Base-by-base conservation (phyloP, 2,329 filamentous ascomycete genomes). In the Taxawa tesnikishii region DNA sequence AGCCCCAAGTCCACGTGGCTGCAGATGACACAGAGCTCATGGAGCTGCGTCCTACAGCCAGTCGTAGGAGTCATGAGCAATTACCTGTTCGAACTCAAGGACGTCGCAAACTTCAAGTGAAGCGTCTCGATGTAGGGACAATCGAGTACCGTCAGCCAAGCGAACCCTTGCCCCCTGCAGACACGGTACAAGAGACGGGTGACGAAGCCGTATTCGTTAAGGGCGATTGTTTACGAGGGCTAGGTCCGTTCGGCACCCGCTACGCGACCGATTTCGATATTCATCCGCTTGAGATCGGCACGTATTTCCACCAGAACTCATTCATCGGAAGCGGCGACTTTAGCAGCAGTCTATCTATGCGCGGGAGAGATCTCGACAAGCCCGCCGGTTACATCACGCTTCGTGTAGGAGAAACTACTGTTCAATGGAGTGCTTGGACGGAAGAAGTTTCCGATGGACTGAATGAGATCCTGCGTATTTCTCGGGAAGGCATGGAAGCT, bases 311-410 rank as follows among this genome's bases (percentile, higher is more conserved):
- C 38, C 50, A 62, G 26, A 59, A 55, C 28, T 73, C 70, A 4
- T 70, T 76, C 37, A 56, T 76, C 36, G 72, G 73, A 16, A 70
- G 68, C 41, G 69, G 68, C 3, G 63, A 68, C 15, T 62, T 76
- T 28, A 46, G 51, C 11, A 57, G 55, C 21, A 62, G 62, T 21
- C 41, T 75, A 4, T 39, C 51, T 8, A 12, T 67, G 8, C 30
- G 34, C 13, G 41, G 48, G 5, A 52, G 64, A 25, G 16, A 55
- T 75, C 24, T 67, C 72, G 3, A 54, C 73, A 8, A 79, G 78
- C 44, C 47, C 72, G 2, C 54, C 79, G 28, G 62, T 63, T 13
- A 39, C 62, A 49, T 55, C 31, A 44, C 43, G 5, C 50, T 73
- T 13, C 40, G 44, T 6, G 38, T 62, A 18, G 47, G 47, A 10